Evolutionary conservation across 192 early-diverging fungal species (phyloP), one percentile per base, ranked within the genome.

Genomic region (Coemansia sp.): DNA sequence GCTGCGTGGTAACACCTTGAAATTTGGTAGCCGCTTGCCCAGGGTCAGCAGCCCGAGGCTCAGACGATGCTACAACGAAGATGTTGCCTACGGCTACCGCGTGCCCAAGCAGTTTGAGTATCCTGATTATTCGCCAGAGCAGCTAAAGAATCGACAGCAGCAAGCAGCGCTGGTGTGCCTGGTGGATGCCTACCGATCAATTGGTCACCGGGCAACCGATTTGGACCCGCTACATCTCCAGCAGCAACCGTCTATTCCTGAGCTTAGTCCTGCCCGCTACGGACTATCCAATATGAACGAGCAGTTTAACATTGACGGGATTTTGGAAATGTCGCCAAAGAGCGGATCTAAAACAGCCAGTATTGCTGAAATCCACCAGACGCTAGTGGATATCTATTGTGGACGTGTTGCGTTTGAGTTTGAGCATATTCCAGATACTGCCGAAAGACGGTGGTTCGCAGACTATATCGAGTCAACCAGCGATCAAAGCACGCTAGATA

Each of bases 351-450:
- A 71, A 74, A 70, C 76, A 43, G 90, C 88, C 19, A 83, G 81
- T 16, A 74, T 93, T 22, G 82, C 87, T 35, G 80, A 85, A 48
- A 90, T 98, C 52, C 41, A 91, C 54, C 55, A 78, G 53, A 89
- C 94, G 62, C 83, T 98, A 17, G 80, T 86, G 41, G 75, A 82
- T 37, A 83, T 83, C 2, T 93, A 93, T 66, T 90, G 89, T 69
- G 90, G 89, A 16, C 85, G 88, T 43, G 92, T 97, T 59, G 96
- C 94, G 11, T 97, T 92, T 71, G 96, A 98, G 84, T 98, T 97
- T 85, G 86, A 85, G 70, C 96, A 98, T 65, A 87, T 97, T 48
- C 94, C 94, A 0, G 90, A 91, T 61, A 81, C 87, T 14, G 89
- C 87, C 31, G 94, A 97, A 74, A 83, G 90, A 39, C 78, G 93